These are phyloP conservation scores for Claviceps cyperi DNA, from an alignment of 2,329 filamentous ascomycete genomes.

Conservation along the genomic window DNA sequence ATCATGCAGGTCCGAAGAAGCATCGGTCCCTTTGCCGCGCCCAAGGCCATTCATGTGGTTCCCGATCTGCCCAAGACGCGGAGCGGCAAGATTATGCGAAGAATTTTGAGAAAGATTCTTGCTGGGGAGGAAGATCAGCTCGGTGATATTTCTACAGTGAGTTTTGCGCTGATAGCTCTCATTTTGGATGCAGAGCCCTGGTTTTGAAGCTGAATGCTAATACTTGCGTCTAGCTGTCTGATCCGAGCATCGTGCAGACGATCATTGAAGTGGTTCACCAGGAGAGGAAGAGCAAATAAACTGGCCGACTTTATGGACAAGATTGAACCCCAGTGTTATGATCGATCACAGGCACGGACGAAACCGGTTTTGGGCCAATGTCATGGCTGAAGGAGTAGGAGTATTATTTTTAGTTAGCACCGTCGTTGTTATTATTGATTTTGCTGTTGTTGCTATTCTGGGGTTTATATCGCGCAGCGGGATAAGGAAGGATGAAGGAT, in stretches of 20 bases:
- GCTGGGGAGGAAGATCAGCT: constrained; percentile 95
- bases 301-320: not conserved
- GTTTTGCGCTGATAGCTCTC: constrained; percentile 13
- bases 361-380: not conserved
- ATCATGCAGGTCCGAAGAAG: constrained; percentile 91
- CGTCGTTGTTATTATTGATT: not conserved
- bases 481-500: not conserved
- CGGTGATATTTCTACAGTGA: constrained; percentile 80
- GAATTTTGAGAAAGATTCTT: constrained; percentile 92
- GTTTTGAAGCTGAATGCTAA: not conserved
- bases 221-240: constrained; percentile 51
- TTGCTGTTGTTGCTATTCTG: too few species aligned
- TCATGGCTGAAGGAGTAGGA: not conserved
- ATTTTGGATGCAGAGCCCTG: too few species aligned
- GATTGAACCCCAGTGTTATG: too few species aligned
- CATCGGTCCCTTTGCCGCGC: constrained; percentile 92
- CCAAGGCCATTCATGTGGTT: constrained; percentile 83
- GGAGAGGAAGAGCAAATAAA: constrained; percentile 27
- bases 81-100: constrained; percentile 97
- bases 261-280: constrained; percentile 74
- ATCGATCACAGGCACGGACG: too few species aligned
- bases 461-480: not conserved
- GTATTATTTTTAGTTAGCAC: not conserved
- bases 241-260: constrained; percentile 76
- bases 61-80: constrained; percentile 94